Evolutionary conservation across 345 rosid species (phyloP), one percentile per base, ranked within the genome.

Genomic region (Salix brachista): DNA sequence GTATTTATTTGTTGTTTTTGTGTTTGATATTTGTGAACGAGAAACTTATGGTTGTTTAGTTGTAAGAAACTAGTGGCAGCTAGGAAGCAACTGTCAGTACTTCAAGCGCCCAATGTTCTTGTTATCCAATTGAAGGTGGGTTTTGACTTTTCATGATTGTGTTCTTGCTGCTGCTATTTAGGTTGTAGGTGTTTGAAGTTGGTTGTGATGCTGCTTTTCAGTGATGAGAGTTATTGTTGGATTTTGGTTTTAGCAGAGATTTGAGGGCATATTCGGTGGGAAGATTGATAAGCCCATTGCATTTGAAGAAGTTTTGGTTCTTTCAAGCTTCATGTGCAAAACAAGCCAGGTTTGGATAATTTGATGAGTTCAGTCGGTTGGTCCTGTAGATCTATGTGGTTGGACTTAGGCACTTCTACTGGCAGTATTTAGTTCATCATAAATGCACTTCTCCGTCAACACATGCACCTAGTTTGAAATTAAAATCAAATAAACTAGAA

Each of bases 1-100:
- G 8, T 58, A 17, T 26, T 74, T 56, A 44, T n/a, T 71, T 26
- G 48, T 61, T 44, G 71, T 26, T 7, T 58, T 42, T 17, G 68
- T 44, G 14, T 65, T 67, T 17, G 8, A 41, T 66, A 68, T 41
- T 69, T 39, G 16, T 39, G 34, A 25, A 19, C 14, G 19, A 48
- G 64, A 80, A 28, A 71, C 78, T 82, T 83, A 70, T 80, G 72
- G 81, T 85, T 79, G 77, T 81, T 84, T 85, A 96, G 99, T 80
- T 94, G 99, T 78, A 90, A 91, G 92, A 94, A 96, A 85, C 77
- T 96, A 92, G 97, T 92, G 80, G 80, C 87, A 26, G 99, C 99
- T 10, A 88, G 90, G 96, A 96, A 96, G 91, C 98, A 96, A 81
- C 88, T 96, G 97, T 96, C 97, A 0, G 72, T 96, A 72, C 85